Evolutionary conservation across 345 rosid genomes (phyloP).

Genomic region (Microthlaspi erraticum): DNA sequence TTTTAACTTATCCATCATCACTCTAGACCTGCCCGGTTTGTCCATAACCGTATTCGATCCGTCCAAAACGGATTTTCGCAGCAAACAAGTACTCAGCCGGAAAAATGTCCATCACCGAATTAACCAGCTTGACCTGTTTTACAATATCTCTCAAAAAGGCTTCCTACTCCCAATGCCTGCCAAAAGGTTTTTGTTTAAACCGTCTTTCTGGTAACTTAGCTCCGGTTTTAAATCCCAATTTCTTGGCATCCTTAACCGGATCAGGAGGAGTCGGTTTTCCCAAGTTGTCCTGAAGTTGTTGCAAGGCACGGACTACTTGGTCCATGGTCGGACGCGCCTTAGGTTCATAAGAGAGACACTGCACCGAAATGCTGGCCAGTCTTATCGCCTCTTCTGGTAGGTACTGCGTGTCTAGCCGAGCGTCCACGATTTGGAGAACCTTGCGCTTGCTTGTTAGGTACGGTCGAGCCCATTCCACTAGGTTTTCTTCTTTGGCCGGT

Average conservation of each 20-base stretch:
- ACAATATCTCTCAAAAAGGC: conserved; percentile 3
- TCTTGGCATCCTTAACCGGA: conserved; percentile 40
- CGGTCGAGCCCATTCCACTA: conserved; percentile 93
- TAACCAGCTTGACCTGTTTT: conserved; percentile 3
- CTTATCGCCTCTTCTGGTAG: conserved; percentile 55
- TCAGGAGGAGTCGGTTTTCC: conserved; percentile 39
- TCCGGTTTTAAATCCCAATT: conserved; percentile 22
- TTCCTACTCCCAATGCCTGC: background rate
- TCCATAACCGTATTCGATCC: conserved; percentile 11
- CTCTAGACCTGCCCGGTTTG: conserved; percentile 26
- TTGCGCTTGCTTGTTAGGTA: conserved; percentile 75
- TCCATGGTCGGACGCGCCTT: conserved; percentile 79
- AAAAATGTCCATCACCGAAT: background rate
- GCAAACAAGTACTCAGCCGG: background rate
- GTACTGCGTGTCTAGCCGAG: conserved; percentile 69
- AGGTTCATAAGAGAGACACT: conserved; percentile 74
- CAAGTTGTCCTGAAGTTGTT: conserved; percentile 58
- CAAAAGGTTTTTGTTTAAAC: conserved; percentile 30
- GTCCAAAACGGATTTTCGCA: background rate
- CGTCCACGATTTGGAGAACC: conserved; percentile 73
- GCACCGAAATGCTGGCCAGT: conserved; percentile 60
- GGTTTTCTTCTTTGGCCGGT: conserved; percentile 75
- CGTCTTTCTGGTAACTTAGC: conserved; percentile 16
- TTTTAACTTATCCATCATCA: background rate
- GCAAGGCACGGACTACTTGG: conserved; percentile 68